A percentile compares a stretch with the other conserved stretches of the same genome.
Conservation (phyloP, 768 basidiomycete genomes). For the Psilocybe cubensis region DNA sequence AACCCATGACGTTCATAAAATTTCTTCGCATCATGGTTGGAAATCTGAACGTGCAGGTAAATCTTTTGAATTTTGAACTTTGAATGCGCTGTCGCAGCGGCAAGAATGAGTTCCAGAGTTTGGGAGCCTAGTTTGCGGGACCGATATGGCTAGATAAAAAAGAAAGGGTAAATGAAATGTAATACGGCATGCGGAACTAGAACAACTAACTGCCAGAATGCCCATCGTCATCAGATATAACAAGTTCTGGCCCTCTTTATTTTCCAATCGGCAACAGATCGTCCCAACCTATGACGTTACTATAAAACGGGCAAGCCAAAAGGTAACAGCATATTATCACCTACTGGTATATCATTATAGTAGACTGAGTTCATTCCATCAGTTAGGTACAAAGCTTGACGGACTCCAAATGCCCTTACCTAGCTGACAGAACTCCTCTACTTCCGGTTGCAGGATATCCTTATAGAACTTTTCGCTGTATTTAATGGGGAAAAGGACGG, state of each 20-base stretch:
- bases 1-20: conserved; percentile 91
- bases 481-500: conserved; percentile 86
- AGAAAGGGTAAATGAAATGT: conserved; percentile 11
- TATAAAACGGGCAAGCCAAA: conserved; percentile 15
- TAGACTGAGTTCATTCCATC: conserved; percentile 60
- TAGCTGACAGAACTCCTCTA: conserved; percentile 88
- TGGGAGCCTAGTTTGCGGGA: conserved; percentile 76
- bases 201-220: conserved; percentile 67
- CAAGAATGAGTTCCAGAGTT: conserved; percentile 68
- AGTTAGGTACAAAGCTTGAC: neutral
- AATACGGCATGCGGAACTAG: neutral
- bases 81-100: conserved; percentile 58
- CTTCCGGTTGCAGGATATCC: conserved; percentile 74
- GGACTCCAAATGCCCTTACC: conserved; percentile 50
- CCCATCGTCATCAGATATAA: conserved; percentile 95
- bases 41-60: conserved; percentile 88
- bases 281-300: conserved; percentile 63
- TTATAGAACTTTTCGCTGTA: conserved; percentile 90
- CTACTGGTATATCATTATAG: conserved; percentile 86
- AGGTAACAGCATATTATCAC: conserved; percentile 22
- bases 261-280: conserved; percentile 84
- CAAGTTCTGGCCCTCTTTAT: conserved; percentile 53
- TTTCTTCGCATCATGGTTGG: conserved; percentile 72
- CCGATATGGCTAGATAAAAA: conserved; percentile 73
- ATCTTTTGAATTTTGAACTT: conserved; percentile 70